Conservation (phyloP, 1,139 yeast genomes). For the Yamadazyma mexicana region DNA sequence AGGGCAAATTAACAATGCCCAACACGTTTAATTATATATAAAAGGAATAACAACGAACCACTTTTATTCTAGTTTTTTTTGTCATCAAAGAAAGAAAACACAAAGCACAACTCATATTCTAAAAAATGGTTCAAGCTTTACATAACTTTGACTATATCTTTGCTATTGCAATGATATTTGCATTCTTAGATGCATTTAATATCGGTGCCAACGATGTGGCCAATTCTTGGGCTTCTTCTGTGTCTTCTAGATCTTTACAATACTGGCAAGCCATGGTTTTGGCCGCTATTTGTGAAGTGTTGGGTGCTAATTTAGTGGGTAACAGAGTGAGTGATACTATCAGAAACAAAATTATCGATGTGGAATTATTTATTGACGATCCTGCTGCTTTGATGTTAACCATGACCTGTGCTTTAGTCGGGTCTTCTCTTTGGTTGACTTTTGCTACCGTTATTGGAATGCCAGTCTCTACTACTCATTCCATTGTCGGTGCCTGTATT, state of each 20-base stretch:
- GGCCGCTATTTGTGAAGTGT: slow-evolving; percentile 67
- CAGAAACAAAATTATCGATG: slow-evolving; percentile 59
- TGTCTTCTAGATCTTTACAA: slow-evolving; percentile 65
- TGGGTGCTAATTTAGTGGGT: slow-evolving; percentile 76
- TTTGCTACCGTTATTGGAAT: slow-evolving; percentile 66
- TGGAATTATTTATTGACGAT: slow-evolving; percentile 45
- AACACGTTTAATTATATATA: neutral
- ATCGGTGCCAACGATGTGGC: slow-evolving; percentile 87
- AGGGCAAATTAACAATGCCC: neutral
- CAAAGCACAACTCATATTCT: too few species aligned
- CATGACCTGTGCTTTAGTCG: slow-evolving; percentile 75
- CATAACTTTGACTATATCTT: slow-evolving; percentile 66
- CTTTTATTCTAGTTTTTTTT: neutral
- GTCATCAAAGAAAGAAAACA: slow-evolving; percentile 6
- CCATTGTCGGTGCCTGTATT: slow-evolving; percentile 75
- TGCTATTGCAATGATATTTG: slow-evolving; percentile 68
- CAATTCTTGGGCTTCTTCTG: slow-evolving; percentile 74
- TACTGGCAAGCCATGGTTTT: slow-evolving; percentile 76
- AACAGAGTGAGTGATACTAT: slow-evolving; percentile 71
- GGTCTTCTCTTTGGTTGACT: slow-evolving; percentile 73
- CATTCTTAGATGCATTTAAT: slow-evolving; percentile 78
- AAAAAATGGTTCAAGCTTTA: slow-evolving; percentile 26
- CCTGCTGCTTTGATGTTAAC: slow-evolving; percentile 75
- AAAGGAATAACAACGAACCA: neutral
- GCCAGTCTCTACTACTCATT: slow-evolving; percentile 81